These are phyloP conservation scores for Dendrostoma leiphaemia DNA, from an alignment of 2,329 filamentous ascomycete genomes.

Conservation along the genomic window DNA sequence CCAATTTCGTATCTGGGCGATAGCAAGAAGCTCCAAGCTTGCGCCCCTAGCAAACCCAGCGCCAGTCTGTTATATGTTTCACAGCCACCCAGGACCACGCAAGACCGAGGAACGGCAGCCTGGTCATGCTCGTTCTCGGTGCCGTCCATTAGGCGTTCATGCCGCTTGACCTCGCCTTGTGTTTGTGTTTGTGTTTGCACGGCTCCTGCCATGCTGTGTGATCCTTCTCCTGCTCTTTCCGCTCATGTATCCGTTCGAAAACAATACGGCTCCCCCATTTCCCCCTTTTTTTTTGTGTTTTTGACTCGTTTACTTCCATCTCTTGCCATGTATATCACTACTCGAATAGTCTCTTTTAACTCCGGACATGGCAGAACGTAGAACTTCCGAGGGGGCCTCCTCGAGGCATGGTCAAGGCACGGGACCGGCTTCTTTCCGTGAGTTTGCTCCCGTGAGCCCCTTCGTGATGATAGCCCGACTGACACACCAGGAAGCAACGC, in stretches of 20 bases:
- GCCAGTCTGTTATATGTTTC: slow-evolving; percentile 12
- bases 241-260: neutral
- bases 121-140: slow-evolving; percentile 13
- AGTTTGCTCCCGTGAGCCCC: slow-evolving; percentile 25
- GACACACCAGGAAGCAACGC: slow-evolving; percentile 50
- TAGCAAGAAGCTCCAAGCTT: slow-evolving; percentile 10
- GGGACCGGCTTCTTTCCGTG: slow-evolving; percentile 53
- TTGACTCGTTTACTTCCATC: slow-evolving; percentile 2
- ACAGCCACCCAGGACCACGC: slow-evolving; percentile 14
- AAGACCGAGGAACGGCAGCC: slow-evolving; percentile 10
- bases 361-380: slow-evolving; percentile 41
- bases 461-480: slow-evolving; percentile 25
- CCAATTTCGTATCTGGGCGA: neutral
- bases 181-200: slow-evolving; percentile 21
- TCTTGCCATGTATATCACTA: slow-evolving; percentile 11
- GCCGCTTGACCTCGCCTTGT: slow-evolving; percentile 18
- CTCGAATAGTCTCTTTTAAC: slow-evolving; percentile 15
- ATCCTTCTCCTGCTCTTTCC: slow-evolving; percentile 8
- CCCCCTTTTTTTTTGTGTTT: neutral
- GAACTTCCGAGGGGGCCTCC: slow-evolving; percentile 41
- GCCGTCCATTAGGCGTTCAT: slow-evolving; percentile 9
- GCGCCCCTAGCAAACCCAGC: slow-evolving; percentile 7
- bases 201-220: slow-evolving; percentile 19
- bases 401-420: slow-evolving; percentile 41
- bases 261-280: neutral